Conservation (phyloP, 352 stramenopile genomes). For the Hyaloperonospora arabidopsidis region DNA sequence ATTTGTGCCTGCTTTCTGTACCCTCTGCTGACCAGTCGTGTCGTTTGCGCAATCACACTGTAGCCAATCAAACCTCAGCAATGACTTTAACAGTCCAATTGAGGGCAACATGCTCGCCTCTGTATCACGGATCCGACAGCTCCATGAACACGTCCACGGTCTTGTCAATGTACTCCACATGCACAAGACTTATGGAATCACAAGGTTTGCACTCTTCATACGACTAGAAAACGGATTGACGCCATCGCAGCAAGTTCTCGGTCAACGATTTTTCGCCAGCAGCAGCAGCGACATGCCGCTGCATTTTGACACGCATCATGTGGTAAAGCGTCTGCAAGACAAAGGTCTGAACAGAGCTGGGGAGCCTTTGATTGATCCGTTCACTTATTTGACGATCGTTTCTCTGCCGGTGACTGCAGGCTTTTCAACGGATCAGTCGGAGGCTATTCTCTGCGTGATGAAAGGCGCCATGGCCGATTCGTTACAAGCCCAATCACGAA, state of each 20-base stretch:
- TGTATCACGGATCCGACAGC: slow-evolving; percentile 7
- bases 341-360: neutral
- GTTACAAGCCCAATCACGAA: slow-evolving; percentile 55
- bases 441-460: slow-evolving; percentile 79
- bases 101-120: slow-evolving; percentile 18
- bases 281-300: slow-evolving; percentile 17
- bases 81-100: too few species aligned
- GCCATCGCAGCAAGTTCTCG: slow-evolving; percentile 10
- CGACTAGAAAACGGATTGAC: too few species aligned
- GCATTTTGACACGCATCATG: slow-evolving; percentile 6
- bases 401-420: slow-evolving; percentile 26
- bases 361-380: neutral
- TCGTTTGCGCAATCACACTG: slow-evolving; percentile 1
- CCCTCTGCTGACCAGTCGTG: too few species aligned
- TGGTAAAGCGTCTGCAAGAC: neutral
- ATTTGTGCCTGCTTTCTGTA: too few species aligned
- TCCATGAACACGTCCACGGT: slow-evolving; percentile 3
- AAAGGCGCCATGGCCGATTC: slow-evolving; percentile 76
- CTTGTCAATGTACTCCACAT: neutral
- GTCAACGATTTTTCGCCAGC: slow-evolving; percentile 18
- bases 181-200: neutral
- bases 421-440: slow-evolving; percentile 55
- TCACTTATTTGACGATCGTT: neutral
- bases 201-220: too few species aligned
- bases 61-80: neutral